Evolutionary conservation across 805 yeast genomes (phyloP), one percentile per base, ranked within the genome.

Genomic region (Brettanomyces custersianus): DNA sequence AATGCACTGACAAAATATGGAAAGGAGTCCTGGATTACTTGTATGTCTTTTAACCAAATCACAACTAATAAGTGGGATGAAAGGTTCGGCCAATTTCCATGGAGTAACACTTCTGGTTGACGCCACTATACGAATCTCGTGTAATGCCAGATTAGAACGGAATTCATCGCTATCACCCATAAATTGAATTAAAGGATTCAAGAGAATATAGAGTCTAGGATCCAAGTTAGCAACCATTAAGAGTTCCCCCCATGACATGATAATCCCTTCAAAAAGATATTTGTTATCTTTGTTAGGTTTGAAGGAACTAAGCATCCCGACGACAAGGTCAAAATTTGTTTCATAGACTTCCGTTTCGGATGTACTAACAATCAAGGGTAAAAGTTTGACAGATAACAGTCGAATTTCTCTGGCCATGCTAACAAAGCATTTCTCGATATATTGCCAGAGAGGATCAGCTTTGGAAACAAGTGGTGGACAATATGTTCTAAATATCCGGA

Each of bases 21-120:
- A 63, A 20, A 85, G 68, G 36, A 82, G 61, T 4, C 65, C 59
- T 0, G 77, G 74, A 37, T 71, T 71, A 3, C 65, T 57, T 5
- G 61, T 59, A 30, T 74, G 50, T 30, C 66, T 65, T 42, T 73
- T 73, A 4, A 85, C 77, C 13, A 85, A 66, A 18, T 70, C 69
- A 29, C 75, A 70, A 26, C 88, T 71, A 6, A 87, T 64, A 24
- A 78, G 70, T 2, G 90, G 87, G 47, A 92, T 68, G 41, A 74
- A 83, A 0, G 95, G 95, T 6, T 83, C 74, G 16, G 86, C 61
- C 11, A 90, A 57, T 51, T 81, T 84, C 73, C 90, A 87, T 0
- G 94, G 79, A 0, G 95, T 74, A 24, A 72, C 59, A 1, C 64
- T 57, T 44, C 73, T 72, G 2, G 73, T 62, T 13, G 59, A 47